Evolutionary conservation across 2,329 filamentous ascomycete species (phyloP).

Genomic region (Alternaria panax): DNA sequence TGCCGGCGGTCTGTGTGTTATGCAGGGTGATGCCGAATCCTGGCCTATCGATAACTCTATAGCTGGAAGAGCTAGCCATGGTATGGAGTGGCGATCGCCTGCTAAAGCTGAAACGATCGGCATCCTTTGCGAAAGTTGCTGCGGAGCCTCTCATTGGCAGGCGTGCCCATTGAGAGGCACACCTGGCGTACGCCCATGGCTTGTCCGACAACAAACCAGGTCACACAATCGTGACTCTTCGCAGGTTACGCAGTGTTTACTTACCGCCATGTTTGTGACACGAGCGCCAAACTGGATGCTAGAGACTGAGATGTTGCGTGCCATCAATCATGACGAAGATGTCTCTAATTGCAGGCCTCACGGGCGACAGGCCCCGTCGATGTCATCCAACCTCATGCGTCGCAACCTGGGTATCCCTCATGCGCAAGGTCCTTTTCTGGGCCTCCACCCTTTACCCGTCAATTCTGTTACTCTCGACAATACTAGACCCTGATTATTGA

Average conservation of each 20-base stretch:
- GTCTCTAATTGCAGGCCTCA: slow-evolving; percentile 26
- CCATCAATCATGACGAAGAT: not conserved
- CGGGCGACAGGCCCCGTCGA: slow-evolving; percentile 13
- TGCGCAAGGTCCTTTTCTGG: slow-evolving; percentile 32
- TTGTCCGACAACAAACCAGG: slow-evolving; percentile 25
- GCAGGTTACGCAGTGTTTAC: slow-evolving; percentile 18
- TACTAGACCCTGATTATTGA: slow-evolving; percentile 14
- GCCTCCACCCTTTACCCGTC: slow-evolving; percentile 14
- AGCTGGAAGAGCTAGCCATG: slow-evolving; percentile 12
- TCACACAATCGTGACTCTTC: slow-evolving; percentile 8
- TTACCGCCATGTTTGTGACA: slow-evolving; percentile 31
- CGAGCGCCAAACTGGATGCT: slow-evolving; percentile 19
- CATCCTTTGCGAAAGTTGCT: slow-evolving; percentile 12
- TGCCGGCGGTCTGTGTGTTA: slow-evolving; percentile 21
- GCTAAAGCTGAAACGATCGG: slow-evolving; percentile 34
- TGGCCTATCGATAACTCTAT: slow-evolving; percentile 36
- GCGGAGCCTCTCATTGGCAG: slow-evolving; percentile 26
- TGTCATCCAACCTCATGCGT: slow-evolving; percentile 27
- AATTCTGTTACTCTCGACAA: slow-evolving; percentile 1
- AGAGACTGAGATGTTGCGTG: not conserved
- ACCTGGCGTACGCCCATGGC: slow-evolving; percentile 14
- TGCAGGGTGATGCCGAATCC: slow-evolving; percentile 26
- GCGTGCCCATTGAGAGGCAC: slow-evolving; percentile 23
- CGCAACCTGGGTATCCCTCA: slow-evolving; percentile 20
- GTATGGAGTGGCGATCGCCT: slow-evolving; percentile 29